A percentile compares a stretch with the other conserved stretches of the same genome.
These are phyloP conservation scores for Ceratocystis eucalypticola DNA, from an alignment of 2,329 filamentous ascomycete genomes.

Conservation along the genomic window DNA sequence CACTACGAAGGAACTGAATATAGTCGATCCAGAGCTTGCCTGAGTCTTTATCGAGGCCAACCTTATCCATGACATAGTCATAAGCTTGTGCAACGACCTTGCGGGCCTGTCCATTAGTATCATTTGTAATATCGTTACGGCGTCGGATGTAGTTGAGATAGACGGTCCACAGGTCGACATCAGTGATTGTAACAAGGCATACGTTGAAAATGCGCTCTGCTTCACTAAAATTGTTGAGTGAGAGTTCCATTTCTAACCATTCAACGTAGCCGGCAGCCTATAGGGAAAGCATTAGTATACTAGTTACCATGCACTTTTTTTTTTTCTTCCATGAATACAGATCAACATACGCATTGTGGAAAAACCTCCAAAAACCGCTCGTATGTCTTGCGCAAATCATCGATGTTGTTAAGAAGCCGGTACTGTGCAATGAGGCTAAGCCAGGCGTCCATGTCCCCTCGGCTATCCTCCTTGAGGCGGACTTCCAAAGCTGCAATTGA, in stretches of 20 bases:
- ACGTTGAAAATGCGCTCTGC: slow-evolving; percentile 75
- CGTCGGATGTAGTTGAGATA: slow-evolving; percentile 94
- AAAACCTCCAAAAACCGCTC: slow-evolving; percentile 80
- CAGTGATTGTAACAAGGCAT: slow-evolving; percentile 64
- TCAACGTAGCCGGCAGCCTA: slow-evolving; percentile 86
- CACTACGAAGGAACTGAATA: slow-evolving; percentile 79
- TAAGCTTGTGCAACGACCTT: slow-evolving; percentile 73
- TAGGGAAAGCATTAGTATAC: neutral
- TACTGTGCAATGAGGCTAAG: slow-evolving; percentile 73
- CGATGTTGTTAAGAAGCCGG: slow-evolving; percentile 65
- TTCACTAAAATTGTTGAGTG: slow-evolving; percentile 65
- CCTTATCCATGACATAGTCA: slow-evolving; percentile 77
- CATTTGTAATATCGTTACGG: slow-evolving; percentile 69
- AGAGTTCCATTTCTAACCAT: slow-evolving; percentile 80
- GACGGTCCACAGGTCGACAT: slow-evolving; percentile 78
- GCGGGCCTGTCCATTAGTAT: slow-evolving; percentile 62
- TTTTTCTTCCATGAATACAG: neutral
- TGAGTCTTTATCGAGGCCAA: slow-evolving; percentile 83
- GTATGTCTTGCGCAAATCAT: slow-evolving; percentile 67
- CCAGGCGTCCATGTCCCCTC: slow-evolving; percentile 89
- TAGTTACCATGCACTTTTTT: slow-evolving; percentile 17
- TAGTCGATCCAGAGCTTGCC: slow-evolving; percentile 90
- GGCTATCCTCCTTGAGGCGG: slow-evolving; percentile 80
- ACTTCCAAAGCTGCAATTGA: slow-evolving; percentile 72
- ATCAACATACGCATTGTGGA: slow-evolving; percentile 67